Base-by-base conservation (phyloP, 2,329 filamentous ascomycete species). In the Cryphonectria parasitica region DNA sequence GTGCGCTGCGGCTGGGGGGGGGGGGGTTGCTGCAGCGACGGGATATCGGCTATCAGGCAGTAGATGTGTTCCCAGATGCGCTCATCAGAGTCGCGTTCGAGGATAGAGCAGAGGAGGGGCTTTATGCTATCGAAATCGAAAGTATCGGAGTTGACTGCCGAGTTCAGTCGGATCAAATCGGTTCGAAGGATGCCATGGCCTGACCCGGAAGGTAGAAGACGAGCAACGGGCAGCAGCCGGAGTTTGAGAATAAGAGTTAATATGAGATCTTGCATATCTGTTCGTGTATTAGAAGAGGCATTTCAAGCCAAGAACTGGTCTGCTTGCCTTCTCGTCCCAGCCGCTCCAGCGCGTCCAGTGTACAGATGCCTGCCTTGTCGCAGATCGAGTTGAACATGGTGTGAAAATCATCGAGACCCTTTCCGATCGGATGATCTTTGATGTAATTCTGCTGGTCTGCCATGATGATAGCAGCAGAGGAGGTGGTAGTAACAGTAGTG, bases 41-140 rank as follows among this genome's bases (percentile, higher is more conserved):
- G 17, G 43, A 45, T 3, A 76, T 82, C 77, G 69, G 77, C 77
- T 65, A 81, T 76, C 67, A 78, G 77, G 56, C 73, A 67, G 72
- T 82, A 80, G 68, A 81, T 78, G 75, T 78, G 76, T 62, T 77
- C 69, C 80, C 77, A 84, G 71, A 84, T 79, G 25, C 74, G 64
- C 73, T 79, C 73, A 65, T 78, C 75, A 19, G 74, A 63, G 54
- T 77, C 56, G 36, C 77, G 69, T 49, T 73, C 73, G 67, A 80
- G 69, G 62, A 76, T 77, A 45, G 74, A 73, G 66, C 67, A 73
- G 10, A 82, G 73, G 65, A 82, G 78, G 63, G 79, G 77, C 74
- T 77, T 77, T 68, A 81, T 69, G 39, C 72, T 75, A 66, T 78
- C 72, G 72, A 74, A 61, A 60, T 76, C 69, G 49, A 75, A 76